Percentiles rank a stretch among this genome's conserved stretches.
Evolutionary conservation across 2,329 filamentous ascomycete genomes (phyloP).

Genomic region (Aspergillus fumigatiaffinis): DNA sequence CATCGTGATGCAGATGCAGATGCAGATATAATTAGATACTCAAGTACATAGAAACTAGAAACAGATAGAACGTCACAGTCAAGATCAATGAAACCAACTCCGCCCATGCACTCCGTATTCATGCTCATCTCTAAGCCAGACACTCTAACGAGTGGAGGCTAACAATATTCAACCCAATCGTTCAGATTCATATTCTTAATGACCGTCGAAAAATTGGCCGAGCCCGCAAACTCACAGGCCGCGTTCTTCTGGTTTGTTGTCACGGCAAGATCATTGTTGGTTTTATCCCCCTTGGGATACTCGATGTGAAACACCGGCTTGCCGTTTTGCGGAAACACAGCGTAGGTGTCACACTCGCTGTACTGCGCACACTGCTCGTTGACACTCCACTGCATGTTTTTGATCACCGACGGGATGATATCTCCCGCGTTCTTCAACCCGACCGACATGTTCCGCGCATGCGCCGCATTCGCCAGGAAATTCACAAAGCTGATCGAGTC

Average conservation of each 20-base stretch:
- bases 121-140: slow-evolving; percentile 8
- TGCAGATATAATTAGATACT: no score
- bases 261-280: slow-evolving; percentile 33
- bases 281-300: slow-evolving; percentile 54
- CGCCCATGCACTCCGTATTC: not conserved
- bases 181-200: slow-evolving; percentile 64
- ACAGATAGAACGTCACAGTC: no score
- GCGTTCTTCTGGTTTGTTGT: slow-evolving; percentile 28
- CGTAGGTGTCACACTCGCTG: slow-evolving; percentile 56
- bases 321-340: slow-evolving; percentile 53
- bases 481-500: slow-evolving; percentile 58
- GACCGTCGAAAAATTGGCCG: slow-evolving; percentile 57
- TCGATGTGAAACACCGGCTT: slow-evolving; percentile 74
- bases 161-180: slow-evolving; percentile 59
- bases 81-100: not conserved
- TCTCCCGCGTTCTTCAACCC: slow-evolving; percentile 66
- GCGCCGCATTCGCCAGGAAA: slow-evolving; percentile 57
- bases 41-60: no score
- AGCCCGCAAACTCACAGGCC: slow-evolving; percentile 48
- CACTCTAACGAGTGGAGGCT: not conserved
- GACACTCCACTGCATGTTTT: slow-evolving; percentile 60
- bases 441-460: slow-evolving; percentile 53
- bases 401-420: slow-evolving; percentile 52
- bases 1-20: no score
- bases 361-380: slow-evolving; percentile 66